Base-by-base conservation (phyloP, 495 filamentous ascomycete species). In the Antarctomyces pellizariae region DNA sequence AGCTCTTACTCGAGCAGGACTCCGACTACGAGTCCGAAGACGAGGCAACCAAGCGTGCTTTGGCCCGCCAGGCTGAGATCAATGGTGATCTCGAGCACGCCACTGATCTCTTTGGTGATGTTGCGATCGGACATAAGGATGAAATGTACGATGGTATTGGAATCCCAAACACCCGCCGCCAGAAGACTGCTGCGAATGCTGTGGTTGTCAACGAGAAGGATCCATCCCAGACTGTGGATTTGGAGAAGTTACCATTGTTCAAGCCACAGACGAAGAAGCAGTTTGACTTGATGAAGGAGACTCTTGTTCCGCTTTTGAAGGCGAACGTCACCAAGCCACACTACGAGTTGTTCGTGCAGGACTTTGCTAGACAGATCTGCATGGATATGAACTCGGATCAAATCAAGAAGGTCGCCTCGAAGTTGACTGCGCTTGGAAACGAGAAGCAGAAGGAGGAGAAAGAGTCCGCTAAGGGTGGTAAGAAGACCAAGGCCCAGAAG, bases 371-470 rank as follows among this genome's bases (percentile, higher is more conserved):
- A 56, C 67, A 75, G 42, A 56, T 99, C 10, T 66, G 67, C 36
- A 86, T 82, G 54, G 89, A 95, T 24, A 50, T 95, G 31, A 64
- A 73, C 5, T 84, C 75, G 42, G 68, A 77, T 29, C 79, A 95
- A 51, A 80, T 93, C 44, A 90, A 91, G 67, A 92, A 93, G 60
- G 64, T 92, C 31, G 65, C 79, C 2, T 84, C 71, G 52, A 63
- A 64, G 16, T 49, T 95, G 42, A 84, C 80, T 12, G 71, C 75
- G 7, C 56, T 91, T 25, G 61, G 76, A 39, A 99, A 99, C 43
- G 89, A 99, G 65, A 93, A 86, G 64, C 77, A 92, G 78, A 89
- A 78, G 58, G 86, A 93, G 52, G 89, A 99, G 66, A 90, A 92
- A 58, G 64, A 69, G 7, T 68, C 77, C 2, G 83, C 92, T 37